Evolutionary conservation across 2,329 filamentous ascomycete genomes (phyloP), one percentile per base, ranked within the genome.

Genomic region (Colletotrichum nymphaeae): DNA sequence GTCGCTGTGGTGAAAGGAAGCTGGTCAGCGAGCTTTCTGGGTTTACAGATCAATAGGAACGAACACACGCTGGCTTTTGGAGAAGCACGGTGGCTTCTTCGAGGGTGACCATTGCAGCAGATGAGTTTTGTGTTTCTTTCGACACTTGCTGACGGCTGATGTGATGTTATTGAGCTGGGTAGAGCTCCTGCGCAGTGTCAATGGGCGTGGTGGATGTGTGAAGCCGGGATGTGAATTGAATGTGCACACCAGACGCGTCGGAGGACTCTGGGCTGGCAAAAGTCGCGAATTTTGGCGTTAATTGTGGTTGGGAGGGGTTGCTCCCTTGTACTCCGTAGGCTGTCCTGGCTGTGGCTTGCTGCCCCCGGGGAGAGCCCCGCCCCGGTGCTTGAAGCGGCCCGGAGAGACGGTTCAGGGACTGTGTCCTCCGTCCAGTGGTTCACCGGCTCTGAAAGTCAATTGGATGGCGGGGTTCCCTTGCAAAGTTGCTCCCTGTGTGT

Each of bases 1-100:
- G 22, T 73, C 67, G 35, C 70, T 73, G 56, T 30, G 42, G 19
- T n/a, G 8, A 8, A 26, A 56, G 26, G 12, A 0, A 49, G 42
- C 6, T 49, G 19, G 59, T 72, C 1, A 72, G 66, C 32, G 56
- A 6, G 4, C 46, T 56, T 37, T 26, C 22, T 30, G 7, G 30
- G 30, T 30, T 30, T 30, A 30, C 3, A 30, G 30, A 30, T 30
- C 30, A 30, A 30, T 9, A 30, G 30, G 30, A 14, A 77, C 26
- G 26, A 26, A 26, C 86, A 79, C 81, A 89, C 88, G 86, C 84
- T 62, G 88, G 87, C 73, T 84, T 84, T 74, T 84, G 84, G 69
- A 90, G 84, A 67, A 90, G 78, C 72, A 83, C 81, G 30, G 80
- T 78, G 46, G 86, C 78, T n/a, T 85, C 82, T 64, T 87, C 84